Percentiles rank a stretch among this genome's conserved stretches.
phyloP scores from a whole-genome alignment of 2,329 filamentous ascomycete genomes.

The Apiospora koreana region DNA sequence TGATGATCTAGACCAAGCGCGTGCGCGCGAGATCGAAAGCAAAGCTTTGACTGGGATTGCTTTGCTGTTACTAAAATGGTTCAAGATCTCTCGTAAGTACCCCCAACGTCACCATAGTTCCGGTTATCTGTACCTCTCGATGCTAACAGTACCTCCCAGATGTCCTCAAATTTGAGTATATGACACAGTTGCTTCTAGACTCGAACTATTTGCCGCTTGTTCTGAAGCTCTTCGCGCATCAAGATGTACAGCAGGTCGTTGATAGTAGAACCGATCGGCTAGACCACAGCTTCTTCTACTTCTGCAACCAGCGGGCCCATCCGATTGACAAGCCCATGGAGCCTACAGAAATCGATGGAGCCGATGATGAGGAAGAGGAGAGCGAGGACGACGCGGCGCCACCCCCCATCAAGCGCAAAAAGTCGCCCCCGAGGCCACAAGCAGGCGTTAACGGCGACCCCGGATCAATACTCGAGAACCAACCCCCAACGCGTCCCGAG shows the following conservation, averaged over 20 bases:
- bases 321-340: constrained; percentile 29
- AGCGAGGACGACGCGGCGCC: constrained; percentile 80
- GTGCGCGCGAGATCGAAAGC: constrained; percentile 82
- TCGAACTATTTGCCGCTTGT: constrained; percentile 93
- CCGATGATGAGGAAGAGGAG: constrained; percentile 49
- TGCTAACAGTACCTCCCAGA: constrained; percentile 52
- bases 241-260: constrained; percentile 88
- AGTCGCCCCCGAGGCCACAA: constrained; percentile 44
- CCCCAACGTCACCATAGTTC: background rate
- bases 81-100: constrained; percentile 84
- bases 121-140: background rate
- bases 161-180: constrained; percentile 91
- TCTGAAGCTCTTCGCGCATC: constrained; percentile 89
- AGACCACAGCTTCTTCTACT: constrained; percentile 88
- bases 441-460: constrained; percentile 26
- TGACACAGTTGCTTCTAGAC: constrained; percentile 90
- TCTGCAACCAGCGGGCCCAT: constrained; percentile 63
- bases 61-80: constrained; percentile 90
- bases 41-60: constrained; percentile 92
- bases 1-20: constrained; percentile 80
- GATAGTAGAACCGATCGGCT: constrained; percentile 82
- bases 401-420: constrained; percentile 72
- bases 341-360: constrained; percentile 34
- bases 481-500: constrained; percentile 49
- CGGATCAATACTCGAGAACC: constrained; percentile 34